phyloP scores from a whole-genome alignment of 1,284 basidiomycete species.

The Golubevia sp. region DNA sequence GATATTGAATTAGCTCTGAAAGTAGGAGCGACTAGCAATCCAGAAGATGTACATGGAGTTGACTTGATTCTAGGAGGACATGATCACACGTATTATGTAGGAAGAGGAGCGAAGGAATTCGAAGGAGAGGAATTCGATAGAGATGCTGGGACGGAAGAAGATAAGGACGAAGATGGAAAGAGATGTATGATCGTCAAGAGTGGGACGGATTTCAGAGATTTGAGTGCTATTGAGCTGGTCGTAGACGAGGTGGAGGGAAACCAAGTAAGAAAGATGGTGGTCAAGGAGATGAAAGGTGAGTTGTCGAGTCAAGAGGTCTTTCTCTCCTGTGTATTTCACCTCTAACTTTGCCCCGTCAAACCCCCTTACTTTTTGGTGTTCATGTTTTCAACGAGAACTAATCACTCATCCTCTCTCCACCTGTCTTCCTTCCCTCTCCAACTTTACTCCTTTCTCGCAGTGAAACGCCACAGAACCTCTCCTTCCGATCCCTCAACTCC shows the following conservation, averaged over 20 bases:
- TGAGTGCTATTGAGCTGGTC: slow-evolving; percentile 75
- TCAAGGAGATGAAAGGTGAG: slow-evolving; percentile 71
- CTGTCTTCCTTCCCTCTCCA: neutral
- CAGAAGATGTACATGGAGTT: slow-evolving; percentile 71
- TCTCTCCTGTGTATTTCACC: neutral
- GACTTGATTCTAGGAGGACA: slow-evolving; percentile 88
- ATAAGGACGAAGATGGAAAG: slow-evolving; percentile 72
- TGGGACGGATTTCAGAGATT: slow-evolving; percentile 86
- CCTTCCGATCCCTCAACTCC: slow-evolving; percentile 71
- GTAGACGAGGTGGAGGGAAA: slow-evolving; percentile 70
- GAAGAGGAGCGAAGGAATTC: slow-evolving; percentile 76
- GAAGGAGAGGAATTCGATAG: slow-evolving; percentile 70
- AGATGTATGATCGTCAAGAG: slow-evolving; percentile 71
- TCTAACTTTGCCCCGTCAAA: too few relatives aligned
- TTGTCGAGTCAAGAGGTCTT: neutral
- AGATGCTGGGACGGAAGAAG: slow-evolving; percentile 75
- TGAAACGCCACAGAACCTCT: slow-evolving; percentile 71
- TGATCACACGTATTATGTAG: slow-evolving; percentile 84
- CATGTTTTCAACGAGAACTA: too few relatives aligned
- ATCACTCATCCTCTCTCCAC: neutral
- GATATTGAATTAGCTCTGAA: slow-evolving; percentile 68
- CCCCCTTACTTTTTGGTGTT: too few relatives aligned
- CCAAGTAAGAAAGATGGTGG: slow-evolving; percentile 72
- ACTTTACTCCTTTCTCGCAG: slow-evolving; percentile 51
- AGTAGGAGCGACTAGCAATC: slow-evolving; percentile 66